Conservation (phyloP, 345 rosid genomes). For the Acer campestre region DNA sequence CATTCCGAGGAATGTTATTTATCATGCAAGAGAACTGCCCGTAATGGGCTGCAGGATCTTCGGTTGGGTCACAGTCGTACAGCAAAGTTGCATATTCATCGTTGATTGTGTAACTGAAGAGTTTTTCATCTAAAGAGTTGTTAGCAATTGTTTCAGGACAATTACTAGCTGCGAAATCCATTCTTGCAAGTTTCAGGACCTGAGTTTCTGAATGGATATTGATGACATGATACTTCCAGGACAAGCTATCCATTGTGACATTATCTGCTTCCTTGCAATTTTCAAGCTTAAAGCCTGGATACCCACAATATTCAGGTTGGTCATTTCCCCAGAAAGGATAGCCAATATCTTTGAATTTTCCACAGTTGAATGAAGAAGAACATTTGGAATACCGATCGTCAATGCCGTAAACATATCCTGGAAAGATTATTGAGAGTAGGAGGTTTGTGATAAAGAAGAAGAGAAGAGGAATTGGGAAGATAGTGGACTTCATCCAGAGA, state of each 20-base stretch:
- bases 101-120: background rate
- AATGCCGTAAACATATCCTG: background rate
- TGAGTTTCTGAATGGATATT: background rate
- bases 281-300: constrained; percentile 16
- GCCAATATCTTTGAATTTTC: background rate
- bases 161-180: background rate
- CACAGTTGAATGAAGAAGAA: constrained; percentile 8
- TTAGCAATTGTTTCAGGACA: background rate
- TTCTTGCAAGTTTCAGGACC: constrained; percentile 14
- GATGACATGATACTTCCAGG: constrained; percentile 7
- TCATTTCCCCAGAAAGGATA: constrained; percentile 27
- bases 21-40: background rate
- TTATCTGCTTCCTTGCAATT: constrained; percentile 1
- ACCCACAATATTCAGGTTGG: constrained; percentile 19
- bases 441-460: background rate
- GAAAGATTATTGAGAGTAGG: background rate
- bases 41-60: no score
- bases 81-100: constrained; percentile 5
- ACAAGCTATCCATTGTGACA: constrained; percentile 2
- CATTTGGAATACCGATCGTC: background rate
- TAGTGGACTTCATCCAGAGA: background rate
- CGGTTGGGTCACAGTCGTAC: constrained; percentile 8
- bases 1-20: background rate
- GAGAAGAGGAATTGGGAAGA: background rate
- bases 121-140: background rate